Evolutionary conservation across 345 rosid genomes (phyloP).

Genomic region (Viola odorata): DNA sequence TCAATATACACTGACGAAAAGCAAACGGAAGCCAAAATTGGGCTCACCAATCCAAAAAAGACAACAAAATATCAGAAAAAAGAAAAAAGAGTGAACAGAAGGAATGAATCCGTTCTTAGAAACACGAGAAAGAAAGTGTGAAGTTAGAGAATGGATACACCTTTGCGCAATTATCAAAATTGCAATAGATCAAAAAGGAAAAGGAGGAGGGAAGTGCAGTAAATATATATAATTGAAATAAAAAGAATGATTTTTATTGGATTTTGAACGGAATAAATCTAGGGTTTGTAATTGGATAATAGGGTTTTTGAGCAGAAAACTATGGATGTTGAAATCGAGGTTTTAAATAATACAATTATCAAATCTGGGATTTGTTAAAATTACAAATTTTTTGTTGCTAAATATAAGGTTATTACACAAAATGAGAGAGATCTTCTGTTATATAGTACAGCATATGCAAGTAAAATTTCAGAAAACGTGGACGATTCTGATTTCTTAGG

Average conservation of each 20-base stretch:
- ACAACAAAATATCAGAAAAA: not conserved
- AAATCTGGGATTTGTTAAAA: slow-evolving; percentile 9
- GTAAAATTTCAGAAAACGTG: not conserved
- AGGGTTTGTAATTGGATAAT: slow-evolving; percentile 20
- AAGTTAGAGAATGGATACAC: not conserved
- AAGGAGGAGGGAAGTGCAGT: not conserved
- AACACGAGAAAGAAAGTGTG: not conserved
- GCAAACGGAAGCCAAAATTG: slow-evolving; percentile 8
- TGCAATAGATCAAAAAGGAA: not conserved
- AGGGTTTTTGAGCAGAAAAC: slow-evolving; percentile 8
- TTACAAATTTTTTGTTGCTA: not conserved
- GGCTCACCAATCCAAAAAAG: not conserved
- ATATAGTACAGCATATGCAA: too few species aligned
- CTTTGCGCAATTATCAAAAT: not conserved
- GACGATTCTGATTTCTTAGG: not conserved
- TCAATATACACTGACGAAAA: not conserved
- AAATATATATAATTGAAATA: not conserved
- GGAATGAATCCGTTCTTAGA: not conserved
- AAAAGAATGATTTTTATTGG: not conserved
- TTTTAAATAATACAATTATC: not conserved
- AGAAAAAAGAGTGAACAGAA: not conserved
- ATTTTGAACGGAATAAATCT: slow-evolving; percentile 16
- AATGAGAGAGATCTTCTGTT: not conserved
- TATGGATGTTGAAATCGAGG: slow-evolving; percentile 6
- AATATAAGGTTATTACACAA: slow-evolving; percentile 1